These are phyloP conservation scores for Trichosporon asahii DNA, from an alignment of 1,284 basidiomycete species.

Conservation along the genomic window DNA sequence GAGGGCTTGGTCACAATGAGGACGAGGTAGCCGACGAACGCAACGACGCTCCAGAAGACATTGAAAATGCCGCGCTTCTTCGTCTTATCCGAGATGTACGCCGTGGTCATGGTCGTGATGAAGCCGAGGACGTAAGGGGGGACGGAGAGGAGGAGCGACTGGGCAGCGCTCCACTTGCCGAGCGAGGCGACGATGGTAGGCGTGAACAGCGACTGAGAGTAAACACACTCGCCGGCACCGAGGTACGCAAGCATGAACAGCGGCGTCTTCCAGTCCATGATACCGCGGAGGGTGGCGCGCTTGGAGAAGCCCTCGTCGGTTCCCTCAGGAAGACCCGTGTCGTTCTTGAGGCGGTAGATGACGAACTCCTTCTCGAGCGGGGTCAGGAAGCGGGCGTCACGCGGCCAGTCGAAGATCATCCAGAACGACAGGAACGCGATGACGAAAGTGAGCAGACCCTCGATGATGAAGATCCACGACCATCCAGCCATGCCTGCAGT, in stretches of 20 bases:
- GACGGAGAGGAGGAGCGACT: slow-evolving; percentile 49
- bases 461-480: slow-evolving; percentile 54
- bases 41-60: slow-evolving; percentile 50
- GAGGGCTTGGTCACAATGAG: slow-evolving; percentile 4
- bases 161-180: slow-evolving; percentile 45
- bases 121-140: slow-evolving; percentile 54
- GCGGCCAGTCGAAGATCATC: slow-evolving; percentile 53
- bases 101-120: slow-evolving; percentile 51
- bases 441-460: slow-evolving; percentile 49
- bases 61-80: slow-evolving; percentile 50
- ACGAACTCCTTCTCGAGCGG: slow-evolving; percentile 47
- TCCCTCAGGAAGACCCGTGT: slow-evolving; percentile 40
- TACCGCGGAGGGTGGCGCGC: slow-evolving; percentile 35
- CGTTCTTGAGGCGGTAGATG: slow-evolving; percentile 44
- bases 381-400: slow-evolving; percentile 48
- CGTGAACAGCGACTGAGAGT: slow-evolving; percentile 48
- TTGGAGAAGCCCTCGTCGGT: slow-evolving; percentile 41
- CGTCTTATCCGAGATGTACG: slow-evolving; percentile 47
- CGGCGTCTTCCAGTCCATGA: slow-evolving; percentile 48
- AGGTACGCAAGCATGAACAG: slow-evolving; percentile 48
- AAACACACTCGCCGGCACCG: slow-evolving; percentile 47
- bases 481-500: slow-evolving; percentile 52
- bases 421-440: slow-evolving; percentile 44
- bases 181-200: slow-evolving; percentile 52
- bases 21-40: slow-evolving; percentile 50